Conservation (phyloP, 352 stramenopile species). For the Globisporangium iwayamae region DNA sequence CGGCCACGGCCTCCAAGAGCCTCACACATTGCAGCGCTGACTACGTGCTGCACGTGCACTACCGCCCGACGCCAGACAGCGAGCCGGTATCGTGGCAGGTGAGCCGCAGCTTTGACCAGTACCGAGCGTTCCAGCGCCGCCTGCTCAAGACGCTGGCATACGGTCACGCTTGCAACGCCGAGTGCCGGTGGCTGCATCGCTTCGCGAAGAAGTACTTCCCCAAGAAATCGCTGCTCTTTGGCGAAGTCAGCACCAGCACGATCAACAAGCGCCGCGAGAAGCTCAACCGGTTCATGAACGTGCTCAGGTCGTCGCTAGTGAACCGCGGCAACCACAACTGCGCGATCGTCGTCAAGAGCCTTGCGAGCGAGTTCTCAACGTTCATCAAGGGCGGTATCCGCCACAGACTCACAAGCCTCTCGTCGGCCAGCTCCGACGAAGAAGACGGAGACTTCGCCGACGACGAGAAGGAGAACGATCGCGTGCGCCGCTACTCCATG, state of each 20-base stretch:
- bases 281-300: constrained; percentile 29
- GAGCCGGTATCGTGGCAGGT: neutral
- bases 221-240: constrained; percentile 28
- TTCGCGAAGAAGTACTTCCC: constrained; percentile 66
- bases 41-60: constrained; percentile 9
- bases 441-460: too few species aligned
- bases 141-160: constrained; percentile 43
- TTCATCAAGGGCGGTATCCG: constrained; percentile 10
- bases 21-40: constrained; percentile 1
- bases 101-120: constrained; percentile 36
- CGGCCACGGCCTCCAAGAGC: neutral
- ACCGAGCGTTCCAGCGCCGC: constrained; percentile 37
- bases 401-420: neutral
- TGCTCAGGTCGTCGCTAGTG: constrained; percentile 31
- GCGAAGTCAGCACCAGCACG: neutral
- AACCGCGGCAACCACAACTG: constrained; percentile 39
- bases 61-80: neutral
- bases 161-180: constrained; percentile 52
- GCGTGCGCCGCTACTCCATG: too few species aligned
- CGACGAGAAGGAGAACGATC: too few species aligned
- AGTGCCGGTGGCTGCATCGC: constrained; percentile 66
- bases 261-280: constrained; percentile 20
- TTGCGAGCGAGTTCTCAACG: constrained; percentile 25
- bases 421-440: neutral
- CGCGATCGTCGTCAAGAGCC: constrained; percentile 23